These are phyloP conservation scores for Fusarium metavorans DNA, from an alignment of 2,329 filamentous ascomycete species.

Conservation along the genomic window DNA sequence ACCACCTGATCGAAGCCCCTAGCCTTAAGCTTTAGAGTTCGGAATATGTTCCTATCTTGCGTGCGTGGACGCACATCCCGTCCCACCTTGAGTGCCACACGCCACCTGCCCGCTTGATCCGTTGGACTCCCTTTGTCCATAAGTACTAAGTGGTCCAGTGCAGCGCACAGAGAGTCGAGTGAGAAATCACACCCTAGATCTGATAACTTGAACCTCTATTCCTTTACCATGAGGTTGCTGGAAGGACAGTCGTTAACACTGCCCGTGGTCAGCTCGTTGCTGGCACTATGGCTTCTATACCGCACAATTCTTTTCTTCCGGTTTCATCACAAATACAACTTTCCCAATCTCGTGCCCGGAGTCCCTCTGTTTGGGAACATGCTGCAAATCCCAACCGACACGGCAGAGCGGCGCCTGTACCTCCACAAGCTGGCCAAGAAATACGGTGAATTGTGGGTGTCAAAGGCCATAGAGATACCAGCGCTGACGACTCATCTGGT, in stretches of 20 bases:
- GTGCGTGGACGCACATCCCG: neutral
- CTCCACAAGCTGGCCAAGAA: neutral
- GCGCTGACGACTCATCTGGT: neutral
- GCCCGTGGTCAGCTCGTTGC: neutral
- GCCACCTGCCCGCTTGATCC: neutral
- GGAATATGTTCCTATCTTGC: neutral
- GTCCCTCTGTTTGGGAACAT: conserved; percentile 4
- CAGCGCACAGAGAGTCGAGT: neutral
- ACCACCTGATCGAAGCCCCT: neutral
- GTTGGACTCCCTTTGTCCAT: neutral
- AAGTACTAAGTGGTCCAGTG: neutral
- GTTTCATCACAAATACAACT: neutral
- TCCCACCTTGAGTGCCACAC: neutral
- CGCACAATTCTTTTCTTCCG: neutral
- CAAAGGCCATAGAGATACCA: neutral
- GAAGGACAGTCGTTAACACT: neutral
- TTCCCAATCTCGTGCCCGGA: conserved; percentile 1
- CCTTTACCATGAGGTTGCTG: neutral
- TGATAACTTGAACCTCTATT: neutral
- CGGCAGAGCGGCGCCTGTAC: neutral
- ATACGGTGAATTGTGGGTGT: neutral
- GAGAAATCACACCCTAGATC: neutral
- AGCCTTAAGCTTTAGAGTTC: neutral
- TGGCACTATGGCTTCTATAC: neutral
- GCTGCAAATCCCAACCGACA: neutral